These are phyloP conservation scores for Cyclotella sp. DNA, from an alignment of 108 stramenopile species.

Conservation along the genomic window DNA sequence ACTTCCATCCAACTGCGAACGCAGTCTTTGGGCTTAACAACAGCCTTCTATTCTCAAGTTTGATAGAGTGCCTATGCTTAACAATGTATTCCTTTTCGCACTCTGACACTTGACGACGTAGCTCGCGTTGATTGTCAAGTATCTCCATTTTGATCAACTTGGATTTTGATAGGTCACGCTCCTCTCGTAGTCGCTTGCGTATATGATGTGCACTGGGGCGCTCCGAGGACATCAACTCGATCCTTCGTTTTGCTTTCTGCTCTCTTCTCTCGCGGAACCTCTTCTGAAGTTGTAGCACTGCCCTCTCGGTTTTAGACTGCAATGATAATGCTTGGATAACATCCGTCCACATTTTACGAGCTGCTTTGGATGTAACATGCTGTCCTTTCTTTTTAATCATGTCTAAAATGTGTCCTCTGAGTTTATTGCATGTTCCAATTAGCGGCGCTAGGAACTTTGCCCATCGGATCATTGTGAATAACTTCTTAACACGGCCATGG, in stretches of 20 bases:
- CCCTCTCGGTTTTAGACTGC: conserved; percentile 44
- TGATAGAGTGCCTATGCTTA: conserved; percentile 23
- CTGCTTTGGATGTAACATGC: conserved; percentile 46
- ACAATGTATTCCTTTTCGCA: conserved; percentile 52
- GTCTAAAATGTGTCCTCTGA: conserved; percentile 59
- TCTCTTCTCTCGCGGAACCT: conserved; percentile 52
- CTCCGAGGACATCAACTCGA: conserved; percentile 34
- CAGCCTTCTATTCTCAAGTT: conserved; percentile 49
- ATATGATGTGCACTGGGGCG: conserved; percentile 22
- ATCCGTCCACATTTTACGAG: conserved; percentile 34
- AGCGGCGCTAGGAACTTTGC: conserved; percentile 72
- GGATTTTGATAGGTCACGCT: conserved; percentile 20
- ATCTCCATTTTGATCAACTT: conserved; percentile 34
- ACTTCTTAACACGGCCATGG: conserved; percentile 24
- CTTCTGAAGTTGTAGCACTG: conserved; percentile 64
- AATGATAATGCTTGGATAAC: conserved; percentile 35
- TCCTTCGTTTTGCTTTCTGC: conserved; percentile 38
- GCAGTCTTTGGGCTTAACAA: conserved; percentile 75
- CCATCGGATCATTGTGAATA: conserved; percentile 56
- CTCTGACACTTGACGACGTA: conserved; percentile 59
- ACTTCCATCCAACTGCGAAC: conserved; percentile 76
- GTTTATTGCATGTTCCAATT: conserved; percentile 68
- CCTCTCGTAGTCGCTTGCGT: conserved; percentile 41
- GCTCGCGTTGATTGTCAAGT: conserved; percentile 37
- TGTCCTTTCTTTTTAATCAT: conserved; percentile 57